phyloP scores from a whole-genome alignment of 192 early-diverging fungal genomes.

The Piromyces sp. region DNA sequence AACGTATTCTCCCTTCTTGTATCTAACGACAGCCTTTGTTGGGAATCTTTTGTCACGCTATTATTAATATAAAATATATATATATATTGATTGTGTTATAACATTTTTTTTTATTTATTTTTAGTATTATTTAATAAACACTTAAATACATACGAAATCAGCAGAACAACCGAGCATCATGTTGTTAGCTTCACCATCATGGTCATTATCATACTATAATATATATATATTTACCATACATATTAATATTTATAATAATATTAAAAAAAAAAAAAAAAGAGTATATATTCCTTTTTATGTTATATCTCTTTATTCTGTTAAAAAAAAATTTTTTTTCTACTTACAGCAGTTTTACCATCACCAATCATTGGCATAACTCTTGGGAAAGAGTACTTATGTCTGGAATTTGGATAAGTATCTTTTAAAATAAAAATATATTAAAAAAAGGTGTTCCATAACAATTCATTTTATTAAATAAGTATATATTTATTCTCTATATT shows the following conservation, averaged over 20 bases:
- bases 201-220: conserved; percentile 53
- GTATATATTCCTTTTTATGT: too few species aligned
- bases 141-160: neutral
- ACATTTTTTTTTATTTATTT: too few species aligned
- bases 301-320: too few species aligned
- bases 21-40: conserved; percentile 1
- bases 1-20: neutral
- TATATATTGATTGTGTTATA: too few species aligned
- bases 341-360: conserved; percentile 54
- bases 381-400: conserved; percentile 49
- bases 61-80: neutral
- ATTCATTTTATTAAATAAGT: too few species aligned
- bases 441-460: too few species aligned
- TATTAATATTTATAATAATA: neutral
- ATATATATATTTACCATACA: neutral
- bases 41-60: neutral
- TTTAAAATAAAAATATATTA: conserved; percentile 16
- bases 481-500: too few species aligned
- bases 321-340: too few species aligned
- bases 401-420: conserved; percentile 6
- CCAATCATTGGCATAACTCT: conserved; percentile 85
- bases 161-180: conserved; percentile 4
- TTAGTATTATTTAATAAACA: too few species aligned
- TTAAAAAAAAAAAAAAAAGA: neutral
- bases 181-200: conserved; percentile 61